Conservation (phyloP, 345 rosid genomes). For the Sisymbrium altissimum region DNA sequence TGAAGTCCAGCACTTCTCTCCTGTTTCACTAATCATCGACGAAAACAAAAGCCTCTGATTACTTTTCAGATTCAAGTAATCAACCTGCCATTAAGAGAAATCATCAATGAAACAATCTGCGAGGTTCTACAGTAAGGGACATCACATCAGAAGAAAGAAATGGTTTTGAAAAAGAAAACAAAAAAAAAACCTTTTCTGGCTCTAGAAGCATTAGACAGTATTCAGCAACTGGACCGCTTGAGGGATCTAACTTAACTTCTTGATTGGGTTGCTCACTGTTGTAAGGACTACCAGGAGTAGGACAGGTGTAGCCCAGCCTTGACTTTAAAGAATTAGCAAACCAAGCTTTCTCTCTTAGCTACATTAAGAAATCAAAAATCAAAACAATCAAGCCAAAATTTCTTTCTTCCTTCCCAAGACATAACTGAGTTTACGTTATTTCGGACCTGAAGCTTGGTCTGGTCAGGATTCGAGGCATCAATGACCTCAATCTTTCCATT, state of each 20-base stretch:
- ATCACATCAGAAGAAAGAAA: background rate
- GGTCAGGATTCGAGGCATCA: constrained; percentile 60
- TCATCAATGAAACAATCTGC: background rate
- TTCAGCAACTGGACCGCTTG: constrained; percentile 56
- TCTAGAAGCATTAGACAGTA: constrained; percentile 72
- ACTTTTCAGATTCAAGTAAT: constrained; percentile 84
- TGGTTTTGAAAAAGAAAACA: background rate
- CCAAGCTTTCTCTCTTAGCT: constrained; percentile 87
- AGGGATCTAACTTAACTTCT: constrained; percentile 52
- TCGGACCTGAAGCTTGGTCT: constrained; percentile 61
- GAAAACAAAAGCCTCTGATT: constrained; percentile 60
- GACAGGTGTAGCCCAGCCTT: constrained; percentile 60
- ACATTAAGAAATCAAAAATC: constrained; percentile 27
- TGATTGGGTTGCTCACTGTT: constrained; percentile 37
- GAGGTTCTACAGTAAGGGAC: background rate
- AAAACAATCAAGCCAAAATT: background rate
- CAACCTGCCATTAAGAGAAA: constrained; percentile 50
- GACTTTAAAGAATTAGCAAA: constrained; percentile 63
- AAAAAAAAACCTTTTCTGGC: constrained; percentile 64
- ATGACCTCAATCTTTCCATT: constrained; percentile 69
- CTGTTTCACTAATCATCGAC: constrained; percentile 35
- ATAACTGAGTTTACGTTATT: too few relatives aligned
- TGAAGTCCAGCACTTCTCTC: constrained; percentile 59
- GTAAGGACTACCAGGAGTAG: constrained; percentile 61
- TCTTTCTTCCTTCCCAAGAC: too few relatives aligned